Evolutionary conservation across 1,284 basidiomycete genomes (phyloP).

Genomic region (Cutaneotrichosporon sp.): DNA sequence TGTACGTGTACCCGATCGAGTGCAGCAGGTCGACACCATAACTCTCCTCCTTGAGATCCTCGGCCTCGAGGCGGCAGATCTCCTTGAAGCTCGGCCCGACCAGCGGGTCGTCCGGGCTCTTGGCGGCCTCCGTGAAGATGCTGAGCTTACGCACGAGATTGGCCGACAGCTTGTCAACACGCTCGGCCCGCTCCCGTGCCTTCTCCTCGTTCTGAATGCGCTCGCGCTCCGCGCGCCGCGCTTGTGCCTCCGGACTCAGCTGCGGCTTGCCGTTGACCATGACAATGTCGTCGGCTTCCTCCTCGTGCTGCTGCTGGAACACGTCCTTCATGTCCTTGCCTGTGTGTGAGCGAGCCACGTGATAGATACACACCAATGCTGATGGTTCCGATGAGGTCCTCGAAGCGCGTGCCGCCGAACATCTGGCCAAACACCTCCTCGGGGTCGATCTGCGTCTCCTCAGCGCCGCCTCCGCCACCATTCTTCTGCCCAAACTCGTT

Average conservation of each 20-base stretch:
- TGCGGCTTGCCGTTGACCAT: constrained; percentile 55
- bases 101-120: constrained; percentile 64
- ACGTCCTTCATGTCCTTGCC: constrained; percentile 98
- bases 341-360: constrained; percentile 50
- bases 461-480: constrained; percentile 39
- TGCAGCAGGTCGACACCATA: constrained; percentile 92
- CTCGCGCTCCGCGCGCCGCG: constrained; percentile 66
- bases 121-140: constrained; percentile 88
- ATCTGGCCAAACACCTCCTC: constrained; percentile 91
- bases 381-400: constrained; percentile 57
- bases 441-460: constrained; percentile 59
- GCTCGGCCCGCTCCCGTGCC: constrained; percentile 72
- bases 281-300: constrained; percentile 48
- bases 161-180: constrained; percentile 77
- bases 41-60: constrained; percentile 85
- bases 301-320: constrained; percentile 83
- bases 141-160: constrained; percentile 83
- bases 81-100: constrained; percentile 59
- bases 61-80: constrained; percentile 77
- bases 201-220: constrained; percentile 77
- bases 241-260: constrained; percentile 77
- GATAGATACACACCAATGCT: constrained; percentile 46
- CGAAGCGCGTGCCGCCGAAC: constrained; percentile 63
- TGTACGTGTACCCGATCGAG: constrained; percentile 86
- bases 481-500: constrained; percentile 69